Conservation (phyloP, 2,329 filamentous ascomycete genomes). For the Clarireedia paspali region DNA sequence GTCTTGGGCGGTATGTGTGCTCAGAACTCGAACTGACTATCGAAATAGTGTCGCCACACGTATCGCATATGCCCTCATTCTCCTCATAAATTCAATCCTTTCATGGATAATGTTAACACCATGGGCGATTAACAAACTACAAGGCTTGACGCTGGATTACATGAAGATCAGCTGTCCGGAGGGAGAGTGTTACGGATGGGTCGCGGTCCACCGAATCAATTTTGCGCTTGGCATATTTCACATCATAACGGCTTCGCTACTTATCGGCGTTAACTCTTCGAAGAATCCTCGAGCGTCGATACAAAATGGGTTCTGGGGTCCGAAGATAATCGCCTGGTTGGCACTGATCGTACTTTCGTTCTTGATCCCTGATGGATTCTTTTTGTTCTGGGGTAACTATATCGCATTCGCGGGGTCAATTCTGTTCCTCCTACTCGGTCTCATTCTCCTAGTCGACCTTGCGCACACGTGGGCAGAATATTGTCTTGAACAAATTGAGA, state of each 20-base stretch:
- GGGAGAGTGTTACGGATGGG: conserved; percentile 88
- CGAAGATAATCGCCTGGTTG: conserved; percentile 87
- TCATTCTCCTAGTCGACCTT: conserved; percentile 88
- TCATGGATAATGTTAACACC: conserved; percentile 99
- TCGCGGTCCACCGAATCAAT: conserved; percentile 95
- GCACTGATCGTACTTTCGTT: conserved; percentile 84
- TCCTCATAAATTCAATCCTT: conserved; percentile 91
- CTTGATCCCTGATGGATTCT: conserved; percentile 91
- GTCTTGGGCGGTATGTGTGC: background rate
- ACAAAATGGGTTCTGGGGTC: conserved; percentile 99
- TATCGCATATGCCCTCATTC: conserved; percentile 90
- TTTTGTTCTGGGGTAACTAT: conserved; percentile 93
- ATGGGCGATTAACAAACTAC: conserved; percentile 94
- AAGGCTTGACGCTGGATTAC: conserved; percentile 88
- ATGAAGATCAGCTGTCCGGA: conserved; percentile 91
- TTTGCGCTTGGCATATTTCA: conserved; percentile 95
- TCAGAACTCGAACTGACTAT: conserved; percentile 7
- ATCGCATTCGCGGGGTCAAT: conserved; percentile 82
- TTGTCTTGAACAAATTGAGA: conserved; percentile 88
- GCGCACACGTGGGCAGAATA: conserved; percentile 97
- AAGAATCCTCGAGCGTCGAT: conserved; percentile 80
- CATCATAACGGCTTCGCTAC: conserved; percentile 71
- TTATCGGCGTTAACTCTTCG: conserved; percentile 80
- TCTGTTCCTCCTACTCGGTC: conserved; percentile 84
- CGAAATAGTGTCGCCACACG: conserved; percentile 76